Evolutionary conservation across 2,329 filamentous ascomycete species (phyloP), one percentile per base, ranked within the genome.

Genomic region (Pestalotiopsis sp.): DNA sequence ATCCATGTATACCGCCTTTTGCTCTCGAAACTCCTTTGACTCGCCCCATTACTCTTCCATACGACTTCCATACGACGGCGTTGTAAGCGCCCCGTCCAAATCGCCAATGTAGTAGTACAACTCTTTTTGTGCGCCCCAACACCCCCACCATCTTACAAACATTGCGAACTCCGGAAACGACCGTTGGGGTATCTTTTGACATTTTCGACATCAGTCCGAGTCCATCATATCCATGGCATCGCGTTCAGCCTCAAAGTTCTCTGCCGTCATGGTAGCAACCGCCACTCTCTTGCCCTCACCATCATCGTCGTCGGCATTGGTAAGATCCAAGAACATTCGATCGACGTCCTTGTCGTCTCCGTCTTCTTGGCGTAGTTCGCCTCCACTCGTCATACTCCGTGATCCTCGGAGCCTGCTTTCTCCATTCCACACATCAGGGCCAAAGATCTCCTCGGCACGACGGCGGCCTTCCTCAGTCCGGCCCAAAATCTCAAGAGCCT

Each of bases 251-350:
- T 79, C 77, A 12, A 79, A 76, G 67, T 75, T 78, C 38, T 77
- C 77, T 14, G 77, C 74, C 20, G 77, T 78, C 66, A 82, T 76
- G 71, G 74, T 72, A 1, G 76, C 73, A 17, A 57, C 36, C 68
- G 77, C 82, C 25, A 75, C 74, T 68, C 77, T 80, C 73, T 83
- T 84, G 11, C 70, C 66, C 68, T 77, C 67, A 0, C 86, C 85
- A 27, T 77, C 67, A 0, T 86, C 85, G 27, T 83, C 80, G 13
- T 87, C 84, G 17, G 85, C 82, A 69, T 88, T 86, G 3, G 85
- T 87, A 71, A 89, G 82, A 58, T 88, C 86, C 59, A 84, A 81
- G 74, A 88, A 88, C 84, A 89, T 87, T 71, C 83, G 84, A 68
- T 87, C 84, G 4, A 86, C 85, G 31, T 84, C 85, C 58, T 81